Evolutionary conservation across 2,329 filamentous ascomycete species (phyloP).

Genomic region (Cladosporium halotolerans): DNA sequence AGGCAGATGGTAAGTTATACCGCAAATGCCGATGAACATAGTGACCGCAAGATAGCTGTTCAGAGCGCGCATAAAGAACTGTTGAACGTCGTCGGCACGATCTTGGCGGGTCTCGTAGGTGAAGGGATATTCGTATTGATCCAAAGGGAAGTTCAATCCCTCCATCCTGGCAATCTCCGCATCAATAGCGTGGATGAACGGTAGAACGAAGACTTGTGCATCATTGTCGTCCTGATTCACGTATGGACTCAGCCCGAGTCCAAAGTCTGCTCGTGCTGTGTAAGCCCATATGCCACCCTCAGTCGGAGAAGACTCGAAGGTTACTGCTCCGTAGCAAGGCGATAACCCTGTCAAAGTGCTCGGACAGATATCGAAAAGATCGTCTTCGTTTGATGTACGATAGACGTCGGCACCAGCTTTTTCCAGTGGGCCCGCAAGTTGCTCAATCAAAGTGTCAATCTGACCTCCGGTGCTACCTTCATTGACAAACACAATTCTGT

Average conservation of each 20-base stretch:
- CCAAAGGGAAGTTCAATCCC: slow-evolving; percentile 33
- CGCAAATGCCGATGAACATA: slow-evolving; percentile 73
- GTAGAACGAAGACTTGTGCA: slow-evolving; percentile 68
- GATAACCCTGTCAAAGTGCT: slow-evolving; percentile 56
- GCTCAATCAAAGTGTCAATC: slow-evolving; percentile 62
- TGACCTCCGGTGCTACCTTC: slow-evolving; percentile 60
- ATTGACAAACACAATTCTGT: slow-evolving; percentile 71
- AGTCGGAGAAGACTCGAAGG: slow-evolving; percentile 68
- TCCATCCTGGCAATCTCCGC: slow-evolving; percentile 58
- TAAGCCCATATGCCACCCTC: slow-evolving; percentile 82
- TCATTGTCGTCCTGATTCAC: slow-evolving; percentile 62
- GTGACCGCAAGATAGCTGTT: slow-evolving; percentile 70
- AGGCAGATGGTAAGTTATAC: slow-evolving; percentile 78
- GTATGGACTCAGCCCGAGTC: slow-evolving; percentile 61
- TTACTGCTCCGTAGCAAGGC: slow-evolving; percentile 64
- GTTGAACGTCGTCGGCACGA: slow-evolving; percentile 58
- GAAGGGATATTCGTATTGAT: slow-evolving; percentile 63
- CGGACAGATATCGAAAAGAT: slow-evolving; percentile 57
- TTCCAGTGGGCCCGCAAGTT: slow-evolving; percentile 51
- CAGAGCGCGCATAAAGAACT: slow-evolving; percentile 64
- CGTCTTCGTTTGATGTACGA: slow-evolving; percentile 50
- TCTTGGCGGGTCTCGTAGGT: slow-evolving; percentile 65
- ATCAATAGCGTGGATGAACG: slow-evolving; percentile 74
- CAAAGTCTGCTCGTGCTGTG: slow-evolving; percentile 69
- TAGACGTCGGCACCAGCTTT: slow-evolving; percentile 50